These are phyloP conservation scores for Metschnikowia peoriensis DNA, from an alignment of 805 yeast species.

Conservation along the genomic window DNA sequence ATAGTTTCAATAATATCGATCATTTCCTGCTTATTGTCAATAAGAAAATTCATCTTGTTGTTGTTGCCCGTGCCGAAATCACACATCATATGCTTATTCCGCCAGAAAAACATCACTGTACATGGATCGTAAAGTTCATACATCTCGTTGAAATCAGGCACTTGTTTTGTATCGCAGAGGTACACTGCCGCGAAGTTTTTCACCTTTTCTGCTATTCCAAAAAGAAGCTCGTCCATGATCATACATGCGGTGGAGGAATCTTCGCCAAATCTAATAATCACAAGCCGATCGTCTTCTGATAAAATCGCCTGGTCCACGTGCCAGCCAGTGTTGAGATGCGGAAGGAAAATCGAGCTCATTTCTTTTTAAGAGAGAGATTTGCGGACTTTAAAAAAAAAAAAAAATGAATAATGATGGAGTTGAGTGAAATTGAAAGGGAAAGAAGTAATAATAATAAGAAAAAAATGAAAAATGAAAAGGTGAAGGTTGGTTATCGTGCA, in stretches of 20 bases:
- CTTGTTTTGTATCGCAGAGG: slow-evolving; percentile 83
- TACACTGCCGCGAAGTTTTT: slow-evolving; percentile 86
- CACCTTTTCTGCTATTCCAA: slow-evolving; percentile 75
- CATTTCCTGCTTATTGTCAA: slow-evolving; percentile 80
- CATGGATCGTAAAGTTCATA: slow-evolving; percentile 88
- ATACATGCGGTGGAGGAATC: slow-evolving; percentile 76
- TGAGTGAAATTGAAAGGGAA: neutral
- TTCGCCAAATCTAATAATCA: slow-evolving; percentile 84
- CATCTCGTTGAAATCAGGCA: slow-evolving; percentile 86
- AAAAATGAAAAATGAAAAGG: too few species aligned
- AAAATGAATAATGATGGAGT: too few species aligned
- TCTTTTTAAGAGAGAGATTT: neutral
- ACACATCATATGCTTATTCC: slow-evolving; percentile 96
- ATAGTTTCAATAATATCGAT: slow-evolving; percentile 88
- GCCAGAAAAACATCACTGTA: slow-evolving; percentile 88
- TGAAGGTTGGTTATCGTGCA: neutral
- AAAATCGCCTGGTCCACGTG: slow-evolving; percentile 97
- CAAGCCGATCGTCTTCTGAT: slow-evolving; percentile 84
- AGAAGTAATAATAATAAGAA: too few species aligned
- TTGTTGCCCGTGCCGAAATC: slow-evolving; percentile 98
- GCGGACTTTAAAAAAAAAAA: neutral
- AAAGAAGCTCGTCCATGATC: slow-evolving; percentile 86
- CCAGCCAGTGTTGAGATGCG: slow-evolving; percentile 34
- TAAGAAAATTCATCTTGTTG: slow-evolving; percentile 80
- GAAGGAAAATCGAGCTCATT: slow-evolving; percentile 23